Evolutionary conservation across 345 rosid species (phyloP), one percentile per base, ranked within the genome.

Genomic region (Brassica incana): DNA sequence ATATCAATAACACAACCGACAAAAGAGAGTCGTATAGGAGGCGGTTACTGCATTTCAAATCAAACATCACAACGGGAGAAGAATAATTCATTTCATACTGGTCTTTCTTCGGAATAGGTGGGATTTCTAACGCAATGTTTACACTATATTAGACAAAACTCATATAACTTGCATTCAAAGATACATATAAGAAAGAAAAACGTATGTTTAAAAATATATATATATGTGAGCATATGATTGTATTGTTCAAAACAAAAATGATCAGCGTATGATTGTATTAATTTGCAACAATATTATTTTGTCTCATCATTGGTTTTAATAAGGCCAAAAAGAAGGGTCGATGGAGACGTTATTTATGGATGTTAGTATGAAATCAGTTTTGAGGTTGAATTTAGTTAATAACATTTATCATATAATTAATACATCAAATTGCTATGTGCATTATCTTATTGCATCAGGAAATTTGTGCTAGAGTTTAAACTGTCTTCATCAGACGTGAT

Each of bases 301-400:
- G 61, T 62, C 54, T 63, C 52, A 16, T 16, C 18, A 0, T 68
- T 74, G 36, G 43, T 74, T 72, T 72, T 50, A n/a, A 50, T 63
- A 70, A 80, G 71, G 67, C 83, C 72, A 69, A 74, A 74, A 69
- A 69, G 59, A 50, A 74, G 75, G 38, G 67, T 54, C 18, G 79
- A 80, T 80, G 68, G 52, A 29, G 75, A 80, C 79, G 67, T 69
- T 63, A 63, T 69, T 69, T 69, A 74, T 74, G 75, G 25, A 74
- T 69, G 79, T 80, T 80, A 74, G 83, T 80, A 64, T 56, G 67
- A 66, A 54, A 10, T 33, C 50, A 79, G 71, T 52, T 63, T 52
- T 54, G 71, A 18, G 5, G 66, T 69, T 75, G 60, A 18, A 36
- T 6, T 67, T 48, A 15, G 25, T 25, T 52, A 35, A 23, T 71